These are phyloP conservation scores for Phytophthora aleatoria DNA, from an alignment of 352 stramenopile species.

Conservation along the genomic window DNA sequence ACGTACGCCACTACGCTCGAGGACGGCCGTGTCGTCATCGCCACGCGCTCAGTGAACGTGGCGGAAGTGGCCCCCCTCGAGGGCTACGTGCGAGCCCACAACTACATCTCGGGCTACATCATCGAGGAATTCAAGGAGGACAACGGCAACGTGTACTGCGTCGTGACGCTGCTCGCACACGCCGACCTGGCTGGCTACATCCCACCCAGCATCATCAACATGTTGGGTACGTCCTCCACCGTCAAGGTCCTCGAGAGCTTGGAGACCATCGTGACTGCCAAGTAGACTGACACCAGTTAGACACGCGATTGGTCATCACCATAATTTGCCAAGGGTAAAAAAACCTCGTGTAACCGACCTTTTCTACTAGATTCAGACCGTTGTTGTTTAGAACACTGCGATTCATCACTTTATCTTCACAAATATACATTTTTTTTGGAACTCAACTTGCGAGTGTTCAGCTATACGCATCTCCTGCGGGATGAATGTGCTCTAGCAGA, in stretches of 20 bases:
- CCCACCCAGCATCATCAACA: constrained; percentile 79
- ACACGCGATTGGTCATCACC: neutral
- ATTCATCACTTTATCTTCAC: constrained; percentile 19
- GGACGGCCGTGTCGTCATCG: constrained; percentile 65
- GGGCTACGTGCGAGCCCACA: constrained; percentile 68
- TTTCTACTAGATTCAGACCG: constrained; percentile 21
- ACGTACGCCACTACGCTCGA: constrained; percentile 58
- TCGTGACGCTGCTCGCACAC: constrained; percentile 79
- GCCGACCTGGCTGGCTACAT: constrained; percentile 82
- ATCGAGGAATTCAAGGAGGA: constrained; percentile 62
- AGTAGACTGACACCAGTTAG: constrained; percentile 32
- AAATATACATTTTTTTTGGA: constrained; percentile 36
- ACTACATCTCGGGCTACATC: constrained; percentile 80
- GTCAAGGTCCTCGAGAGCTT: constrained; percentile 82
- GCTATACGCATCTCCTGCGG: constrained; percentile 10
- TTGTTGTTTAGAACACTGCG: constrained; percentile 15
- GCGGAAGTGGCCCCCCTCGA: constrained; percentile 51
- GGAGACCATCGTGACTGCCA: constrained; percentile 48
- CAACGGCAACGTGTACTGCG: constrained; percentile 56
- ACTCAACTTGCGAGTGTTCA: constrained; percentile 4
- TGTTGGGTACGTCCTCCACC: constrained; percentile 84
- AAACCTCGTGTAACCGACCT: constrained; percentile 1
- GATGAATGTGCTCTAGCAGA: constrained; percentile 8
- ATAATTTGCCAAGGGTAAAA: neutral
- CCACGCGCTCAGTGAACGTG: constrained; percentile 65